Evolutionary conservation across 805 yeast genomes (phyloP).

Genomic region (Schwanniomyces vanrijiae): DNA sequence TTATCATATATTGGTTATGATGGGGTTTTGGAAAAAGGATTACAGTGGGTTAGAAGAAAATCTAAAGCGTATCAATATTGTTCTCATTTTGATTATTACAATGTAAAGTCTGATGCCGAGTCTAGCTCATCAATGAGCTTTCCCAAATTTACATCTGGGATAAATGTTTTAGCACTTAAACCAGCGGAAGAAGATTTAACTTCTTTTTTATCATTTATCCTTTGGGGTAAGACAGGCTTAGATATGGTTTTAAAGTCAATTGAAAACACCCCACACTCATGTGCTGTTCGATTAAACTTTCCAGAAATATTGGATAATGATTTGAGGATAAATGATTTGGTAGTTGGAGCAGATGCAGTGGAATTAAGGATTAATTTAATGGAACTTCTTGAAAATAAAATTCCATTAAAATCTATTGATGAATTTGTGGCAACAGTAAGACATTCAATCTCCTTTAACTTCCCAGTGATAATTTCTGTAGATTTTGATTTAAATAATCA

Average conservation of each 20-base stretch:
- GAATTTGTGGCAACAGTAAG: slow-evolving; percentile 9
- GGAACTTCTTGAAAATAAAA: slow-evolving; percentile 3
- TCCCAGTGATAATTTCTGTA: slow-evolving; percentile 8
- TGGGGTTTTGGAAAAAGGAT: slow-evolving; percentile 9
- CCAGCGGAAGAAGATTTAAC: slow-evolving; percentile 8
- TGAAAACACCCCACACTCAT: background rate
- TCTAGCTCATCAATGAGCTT: background rate
- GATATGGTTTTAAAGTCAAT: slow-evolving; percentile 1
- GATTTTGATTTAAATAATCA: slow-evolving; percentile 4
- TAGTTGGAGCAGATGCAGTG: slow-evolving; percentile 12
- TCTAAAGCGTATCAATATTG: slow-evolving; percentile 5
- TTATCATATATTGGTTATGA: slow-evolving; percentile 9
- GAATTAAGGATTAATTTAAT: slow-evolving; percentile 10
- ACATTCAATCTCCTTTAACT: slow-evolving; percentile 6
- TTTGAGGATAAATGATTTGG: slow-evolving; percentile 4
- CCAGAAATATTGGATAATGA: slow-evolving; percentile 1
- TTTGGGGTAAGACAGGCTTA: slow-evolving; percentile 9
- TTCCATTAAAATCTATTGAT: slow-evolving; percentile 4
- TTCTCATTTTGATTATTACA: slow-evolving; percentile 13
- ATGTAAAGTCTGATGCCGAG: slow-evolving; percentile 7
- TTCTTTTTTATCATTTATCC: slow-evolving; percentile 9
- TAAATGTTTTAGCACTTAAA: slow-evolving; percentile 1
- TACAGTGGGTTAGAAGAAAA: slow-evolving; percentile 6
- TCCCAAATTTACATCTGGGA: background rate
- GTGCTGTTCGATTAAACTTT: slow-evolving; percentile 8